Percentiles rank a stretch among this genome's conserved stretches.
These are phyloP conservation scores for Penicillium digitatum DNA, from an alignment of 2,329 filamentous ascomycete species.

Conservation along the genomic window DNA sequence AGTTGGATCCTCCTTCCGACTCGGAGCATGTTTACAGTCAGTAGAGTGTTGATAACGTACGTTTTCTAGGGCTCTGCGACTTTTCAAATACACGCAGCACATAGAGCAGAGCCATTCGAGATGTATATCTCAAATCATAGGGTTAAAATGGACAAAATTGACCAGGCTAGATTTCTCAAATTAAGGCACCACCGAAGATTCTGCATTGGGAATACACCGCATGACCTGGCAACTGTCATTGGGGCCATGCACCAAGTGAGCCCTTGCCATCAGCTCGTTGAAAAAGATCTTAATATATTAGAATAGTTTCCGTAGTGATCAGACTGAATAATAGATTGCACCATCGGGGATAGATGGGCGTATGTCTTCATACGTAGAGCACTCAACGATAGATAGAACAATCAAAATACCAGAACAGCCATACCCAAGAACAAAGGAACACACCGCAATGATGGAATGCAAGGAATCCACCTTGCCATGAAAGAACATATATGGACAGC, in stretches of 20 bases:
- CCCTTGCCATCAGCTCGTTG: neutral
- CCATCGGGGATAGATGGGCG: neutral
- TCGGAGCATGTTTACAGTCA: slow-evolving; percentile 24
- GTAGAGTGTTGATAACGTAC: slow-evolving; percentile 6
- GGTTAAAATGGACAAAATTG: neutral
- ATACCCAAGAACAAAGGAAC: neutral
- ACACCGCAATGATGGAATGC: slow-evolving; percentile 3
- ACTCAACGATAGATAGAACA: neutral
- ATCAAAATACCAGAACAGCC: neutral
- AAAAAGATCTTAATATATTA: neutral
- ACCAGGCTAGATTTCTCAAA: neutral
- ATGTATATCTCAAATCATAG: neutral
- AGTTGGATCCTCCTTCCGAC: slow-evolving; percentile 54
- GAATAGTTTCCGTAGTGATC: neutral
- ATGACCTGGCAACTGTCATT: neutral
- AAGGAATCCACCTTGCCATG: slow-evolving; percentile 8
- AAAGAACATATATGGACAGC: slow-evolving; percentile 31
- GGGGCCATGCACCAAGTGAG: neutral
- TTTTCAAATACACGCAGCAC: neutral
- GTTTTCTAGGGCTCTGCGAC: neutral
- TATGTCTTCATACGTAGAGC: neutral
- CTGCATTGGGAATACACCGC: neutral
- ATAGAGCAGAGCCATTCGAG: neutral
- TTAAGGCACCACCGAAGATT: neutral
- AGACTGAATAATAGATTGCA: neutral